Evolutionary conservation across 345 rosid species (phyloP).

Genomic region (Trapa incisa): DNA sequence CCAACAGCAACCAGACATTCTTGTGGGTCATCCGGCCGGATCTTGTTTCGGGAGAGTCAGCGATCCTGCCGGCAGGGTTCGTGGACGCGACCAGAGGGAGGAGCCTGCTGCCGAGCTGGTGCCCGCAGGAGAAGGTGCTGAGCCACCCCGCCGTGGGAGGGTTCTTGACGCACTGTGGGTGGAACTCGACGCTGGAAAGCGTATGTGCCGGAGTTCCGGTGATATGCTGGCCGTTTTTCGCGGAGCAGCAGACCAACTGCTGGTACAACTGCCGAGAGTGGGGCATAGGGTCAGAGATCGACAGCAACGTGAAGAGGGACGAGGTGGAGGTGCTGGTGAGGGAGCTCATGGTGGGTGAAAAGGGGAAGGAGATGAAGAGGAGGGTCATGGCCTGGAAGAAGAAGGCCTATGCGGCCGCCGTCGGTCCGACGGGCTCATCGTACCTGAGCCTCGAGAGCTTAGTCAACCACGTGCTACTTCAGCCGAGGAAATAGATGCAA

Average conservation of each 20-base stretch:
- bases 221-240: conserved; percentile 22
- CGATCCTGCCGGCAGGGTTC: conserved; percentile 9
- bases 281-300: conserved; percentile 37
- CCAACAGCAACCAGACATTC: conserved; percentile 12
- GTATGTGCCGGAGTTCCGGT: conserved; percentile 13
- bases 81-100: conserved; percentile 4
- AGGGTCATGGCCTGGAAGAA: conserved; percentile 20
- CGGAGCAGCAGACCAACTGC: conserved; percentile 20
- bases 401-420: conserved; percentile 16
- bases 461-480: conserved; percentile 2
- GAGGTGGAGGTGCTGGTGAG: conserved; percentile 21
- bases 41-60: conserved; percentile 7
- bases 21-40: conserved; percentile 16
- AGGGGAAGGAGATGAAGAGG: conserved; percentile 16
- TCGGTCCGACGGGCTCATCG: conserved; percentile 9
- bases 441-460: conserved; percentile 8
- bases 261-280: conserved; percentile 19
- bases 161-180: conserved; percentile 15
- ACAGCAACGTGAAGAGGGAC: conserved; percentile 21
- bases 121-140: conserved; percentile 16
- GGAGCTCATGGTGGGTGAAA: conserved; percentile 26
- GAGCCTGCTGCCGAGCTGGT: conserved; percentile 13
- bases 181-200: conserved; percentile 22
- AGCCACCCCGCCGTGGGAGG: conserved; percentile 11
- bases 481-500: background rate